Evolutionary conservation across 345 rosid species (phyloP), one percentile per base, ranked within the genome.

Genomic region (Eucalyptus curtisii): DNA sequence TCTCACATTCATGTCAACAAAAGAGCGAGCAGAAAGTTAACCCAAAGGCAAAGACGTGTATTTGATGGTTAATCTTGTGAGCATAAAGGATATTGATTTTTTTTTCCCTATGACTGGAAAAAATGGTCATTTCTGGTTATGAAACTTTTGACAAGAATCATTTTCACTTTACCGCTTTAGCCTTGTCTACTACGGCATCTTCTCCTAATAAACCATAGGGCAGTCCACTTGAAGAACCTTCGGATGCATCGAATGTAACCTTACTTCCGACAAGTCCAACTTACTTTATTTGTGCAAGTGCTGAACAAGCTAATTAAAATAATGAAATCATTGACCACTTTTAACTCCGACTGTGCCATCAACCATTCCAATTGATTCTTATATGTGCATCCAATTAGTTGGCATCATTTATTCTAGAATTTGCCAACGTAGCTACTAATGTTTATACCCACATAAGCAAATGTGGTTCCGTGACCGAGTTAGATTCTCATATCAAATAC

Each of bases 121-220:
- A 76, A 37, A 76, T 40, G 47, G 47, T 20, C 12, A 42, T 76
- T 76, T 76, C 2, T 11, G 8, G 0, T 10, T 22, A 40, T 4
- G 30, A 19, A 37, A 71, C 5, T 19, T 76, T 76, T 12, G 20
- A 76, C 13, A 5, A 6, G 30, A 76, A 76, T 3, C 47, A 20
- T 76, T 20, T 40, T 76, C 47, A 10, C 15, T 76, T 76, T 10
- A 37, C 0, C 4, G 10, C 15, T 76, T 76, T 20, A 5, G 2
- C 27, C 47, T 10, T 13, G 22, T 76, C 8, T 76, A 37, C 27
- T 76, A 11, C 1, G 13, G 4, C 47, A 13, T 22, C 1, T 19
- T 37, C 8, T 37, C 27, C 14, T 71, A 37, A 2, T 37, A 19
- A 17, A 37, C 1, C 1, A 71, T 33, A 19, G 2, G 0, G 27